A percentile compares a stretch with the other conserved stretches of the same genome.
These are phyloP conservation scores for Rhodotorula sp. DNA, from an alignment of 1,284 basidiomycete genomes.

Conservation along the genomic window DNA sequence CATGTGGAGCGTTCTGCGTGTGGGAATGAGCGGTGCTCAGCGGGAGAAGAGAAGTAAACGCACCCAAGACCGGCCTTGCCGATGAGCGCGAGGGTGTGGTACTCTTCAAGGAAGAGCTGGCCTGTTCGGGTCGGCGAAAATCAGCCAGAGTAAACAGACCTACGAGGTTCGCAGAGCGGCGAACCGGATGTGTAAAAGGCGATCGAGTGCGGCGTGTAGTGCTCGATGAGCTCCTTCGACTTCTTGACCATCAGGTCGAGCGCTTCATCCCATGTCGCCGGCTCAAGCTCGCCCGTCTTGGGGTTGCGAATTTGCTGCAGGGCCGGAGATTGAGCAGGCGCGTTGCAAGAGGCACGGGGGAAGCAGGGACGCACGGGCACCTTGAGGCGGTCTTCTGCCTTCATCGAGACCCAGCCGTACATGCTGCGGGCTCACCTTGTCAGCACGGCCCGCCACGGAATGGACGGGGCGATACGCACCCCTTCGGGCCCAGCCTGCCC, in stretches of 20 bases:
- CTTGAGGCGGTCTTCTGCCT: slow-evolving; percentile 14
- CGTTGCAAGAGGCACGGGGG: too few relatives aligned
- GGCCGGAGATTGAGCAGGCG: too few relatives aligned
- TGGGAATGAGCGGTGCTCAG: background rate
- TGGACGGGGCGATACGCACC: background rate
- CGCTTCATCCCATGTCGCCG: slow-evolving; percentile 17
- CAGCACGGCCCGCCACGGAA: background rate
- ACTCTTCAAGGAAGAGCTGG: slow-evolving; percentile 21
- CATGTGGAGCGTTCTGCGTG: slow-evolving; percentile 14
- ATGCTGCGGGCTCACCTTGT: background rate
- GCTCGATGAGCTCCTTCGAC: slow-evolving; percentile 13
- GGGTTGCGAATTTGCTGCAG: slow-evolving; percentile 5
- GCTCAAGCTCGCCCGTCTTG: slow-evolving; percentile 18
- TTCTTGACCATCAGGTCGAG: slow-evolving; percentile 14
- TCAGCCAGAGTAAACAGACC: background rate
- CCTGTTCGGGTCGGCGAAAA: background rate
- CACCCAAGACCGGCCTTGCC: slow-evolving; percentile 15
- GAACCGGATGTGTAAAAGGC: slow-evolving; percentile 11
- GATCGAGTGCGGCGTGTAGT: slow-evolving; percentile 22
- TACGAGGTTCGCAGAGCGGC: background rate
- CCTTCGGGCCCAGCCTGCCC: slow-evolving; percentile 17
- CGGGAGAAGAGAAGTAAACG: background rate
- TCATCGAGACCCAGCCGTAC: slow-evolving; percentile 18
- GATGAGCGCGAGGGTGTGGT: slow-evolving; percentile 20
- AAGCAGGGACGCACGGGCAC: background rate